A percentile compares a stretch with the other conserved stretches of the same genome.
These are phyloP conservation scores for Yarrowia divulgata DNA, from an alignment of 805 yeast genomes.

Conservation along the genomic window DNA sequence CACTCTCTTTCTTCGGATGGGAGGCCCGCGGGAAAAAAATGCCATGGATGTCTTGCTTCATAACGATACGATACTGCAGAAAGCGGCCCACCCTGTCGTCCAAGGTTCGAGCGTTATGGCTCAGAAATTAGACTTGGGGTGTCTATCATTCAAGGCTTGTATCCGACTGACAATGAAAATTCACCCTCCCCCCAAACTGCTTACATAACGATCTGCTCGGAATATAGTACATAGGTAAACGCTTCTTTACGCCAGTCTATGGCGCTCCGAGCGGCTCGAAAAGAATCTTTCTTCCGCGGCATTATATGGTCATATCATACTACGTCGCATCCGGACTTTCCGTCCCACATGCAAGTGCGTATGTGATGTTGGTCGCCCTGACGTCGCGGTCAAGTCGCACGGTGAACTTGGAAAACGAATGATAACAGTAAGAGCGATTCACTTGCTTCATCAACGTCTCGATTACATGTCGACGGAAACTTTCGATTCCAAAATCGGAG, in stretches of 20 bases:
- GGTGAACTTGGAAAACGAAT: neutral
- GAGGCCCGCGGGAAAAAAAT: neutral
- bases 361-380: conserved; percentile 9
- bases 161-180: neutral
- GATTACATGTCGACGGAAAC: neutral
- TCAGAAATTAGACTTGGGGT: neutral
- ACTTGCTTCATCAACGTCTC: neutral
- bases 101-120: conserved; percentile 22
- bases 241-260: neutral
- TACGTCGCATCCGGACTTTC: conserved; percentile 25
- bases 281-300: conserved; percentile 9
- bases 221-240: neutral
- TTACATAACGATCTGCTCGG: conserved; percentile 5
- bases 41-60: neutral
- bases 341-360: conserved; percentile 25
- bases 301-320: conserved; percentile 10
- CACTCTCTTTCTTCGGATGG: neutral
- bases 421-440: neutral
- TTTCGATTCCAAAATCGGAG: conserved; percentile 18
- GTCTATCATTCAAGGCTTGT: neutral
- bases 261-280: neutral
- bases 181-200: neutral
- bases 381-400: neutral
- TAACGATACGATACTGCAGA: too few species aligned
- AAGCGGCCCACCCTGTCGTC: conserved; percentile 14